A percentile compares a stretch with the other conserved stretches of the same genome.
These are phyloP conservation scores for Colletotrichum eleusines DNA, from an alignment of 2,329 filamentous ascomycete genomes.

Conservation along the genomic window DNA sequence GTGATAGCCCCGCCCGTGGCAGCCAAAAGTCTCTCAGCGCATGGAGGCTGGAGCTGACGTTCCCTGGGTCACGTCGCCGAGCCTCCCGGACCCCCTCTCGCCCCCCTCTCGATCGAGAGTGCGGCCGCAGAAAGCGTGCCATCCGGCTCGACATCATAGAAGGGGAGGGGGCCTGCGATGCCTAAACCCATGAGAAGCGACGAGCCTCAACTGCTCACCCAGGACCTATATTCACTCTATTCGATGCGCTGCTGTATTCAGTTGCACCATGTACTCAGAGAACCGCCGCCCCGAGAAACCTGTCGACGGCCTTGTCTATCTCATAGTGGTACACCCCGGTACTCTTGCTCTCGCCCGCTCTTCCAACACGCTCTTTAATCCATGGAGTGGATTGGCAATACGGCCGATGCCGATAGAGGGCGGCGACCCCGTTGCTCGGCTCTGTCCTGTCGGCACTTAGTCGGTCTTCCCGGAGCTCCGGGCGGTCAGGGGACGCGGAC, in stretches of 20 bases:
- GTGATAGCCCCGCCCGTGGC: slow-evolving; percentile 53
- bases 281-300: slow-evolving; percentile 6
- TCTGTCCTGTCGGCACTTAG: too few species aligned
- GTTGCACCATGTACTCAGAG: not conserved
- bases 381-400: slow-evolving; percentile 33
- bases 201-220: not conserved
- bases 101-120: slow-evolving; percentile 49
- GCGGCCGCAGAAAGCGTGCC: slow-evolving; percentile 52
- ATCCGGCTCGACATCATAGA: slow-evolving; percentile 49
- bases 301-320: slow-evolving; percentile 38
- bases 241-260: not conserved
- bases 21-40: slow-evolving; percentile 48
- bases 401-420: slow-evolving; percentile 30
- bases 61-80: slow-evolving; percentile 49
- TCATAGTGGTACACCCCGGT: slow-evolving; percentile 49
- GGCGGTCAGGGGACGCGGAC: too few species aligned
- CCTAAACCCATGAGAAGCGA: slow-evolving; percentile 58
- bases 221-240: not conserved
- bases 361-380: slow-evolving; percentile 40
- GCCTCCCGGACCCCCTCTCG: slow-evolving; percentile 50
- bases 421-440: not conserved
- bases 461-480: too few species aligned
- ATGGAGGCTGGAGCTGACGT: slow-evolving; percentile 53
- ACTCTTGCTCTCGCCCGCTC: slow-evolving; percentile 43
- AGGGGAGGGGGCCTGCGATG: too few species aligned